Base-by-base conservation (phyloP, 106 monocot species). In the Acanthochlamys bracteata region DNA sequence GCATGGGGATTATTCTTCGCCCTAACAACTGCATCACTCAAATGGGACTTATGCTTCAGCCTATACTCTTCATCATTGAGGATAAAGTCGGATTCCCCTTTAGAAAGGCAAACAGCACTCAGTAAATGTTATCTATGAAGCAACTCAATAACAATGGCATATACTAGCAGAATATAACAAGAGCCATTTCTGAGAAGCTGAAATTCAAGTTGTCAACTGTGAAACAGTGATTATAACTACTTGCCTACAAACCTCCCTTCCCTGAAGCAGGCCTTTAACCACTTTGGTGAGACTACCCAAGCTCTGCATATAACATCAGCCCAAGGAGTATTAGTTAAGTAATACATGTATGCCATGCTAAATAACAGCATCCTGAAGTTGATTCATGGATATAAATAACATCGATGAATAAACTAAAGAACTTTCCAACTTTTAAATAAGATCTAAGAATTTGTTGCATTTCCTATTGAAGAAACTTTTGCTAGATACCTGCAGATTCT, bases 211-310 rank as follows among this genome's bases (percentile, higher is more conserved):
- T 6, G n/a, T 54, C 11, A 54, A 54, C 19, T 54, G 16, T 54
- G 6, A 54, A 54, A 19, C 16, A 54, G 10, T 7, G 19, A 60
- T 25, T 20, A 66, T 25, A 25, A 22, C 43, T n/a, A 62, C 80
- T 84, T 67, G 84, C 86, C 84, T 69, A 85, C 54, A 60, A 91
- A 91, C 40, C 27, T 71, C 25, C 86, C 74, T 63, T 76, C 76
- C 53, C 39, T 75, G 71, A 68, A 86, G 71, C 91, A 83, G 61
- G 68, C 55, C 71, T 92, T 92, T 70, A 92, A 41, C 91, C 91
- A 92, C 12, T 63, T 78, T 24, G 86, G 66, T 53, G 91, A 86
- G 41, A 92, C 65, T 64, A 92, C 73, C 86, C 83, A 92, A 58
- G 83, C 80, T 65, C 91, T 92, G 75, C 64, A 85, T 20, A 16